These are phyloP conservation scores for Euryodendron excelsum DNA, from an alignment of 148 eudicot species.

Conservation along the genomic window DNA sequence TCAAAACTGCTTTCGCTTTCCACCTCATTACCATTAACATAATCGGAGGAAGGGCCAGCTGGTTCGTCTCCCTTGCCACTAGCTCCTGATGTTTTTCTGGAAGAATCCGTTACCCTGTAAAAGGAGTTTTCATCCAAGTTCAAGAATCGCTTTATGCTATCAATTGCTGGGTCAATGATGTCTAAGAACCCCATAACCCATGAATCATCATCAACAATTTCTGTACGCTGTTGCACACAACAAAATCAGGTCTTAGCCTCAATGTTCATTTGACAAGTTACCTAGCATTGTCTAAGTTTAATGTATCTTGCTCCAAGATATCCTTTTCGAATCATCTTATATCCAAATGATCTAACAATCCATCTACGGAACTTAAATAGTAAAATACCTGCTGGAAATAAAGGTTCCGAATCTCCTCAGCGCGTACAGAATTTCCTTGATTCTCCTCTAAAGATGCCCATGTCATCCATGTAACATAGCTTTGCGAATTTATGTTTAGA, in stretches of 20 bases:
- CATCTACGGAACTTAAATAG: not conserved
- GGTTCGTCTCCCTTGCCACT: conserved; percentile 20
- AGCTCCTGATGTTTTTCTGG: conserved; percentile 18
- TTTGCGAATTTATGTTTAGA: conserved; percentile 83
- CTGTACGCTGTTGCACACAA: conserved; percentile 73
- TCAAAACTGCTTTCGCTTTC: conserved; percentile 53
- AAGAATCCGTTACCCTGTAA: conserved; percentile 27
- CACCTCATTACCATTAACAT: conserved; percentile 3
- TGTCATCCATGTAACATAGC: conserved; percentile 97
- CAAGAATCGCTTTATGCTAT: conserved; percentile 68
- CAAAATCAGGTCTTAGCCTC: not conserved
- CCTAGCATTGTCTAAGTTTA: too few species aligned
- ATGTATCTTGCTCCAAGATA: too few species aligned
- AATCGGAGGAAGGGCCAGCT: conserved; percentile 3
- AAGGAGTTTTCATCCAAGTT: conserved; percentile 51
- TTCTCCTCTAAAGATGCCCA: conserved; percentile 96
- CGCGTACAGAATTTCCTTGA: conserved; percentile 81
- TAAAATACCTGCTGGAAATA: conserved; percentile 93
- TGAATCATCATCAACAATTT: conserved; percentile 83
- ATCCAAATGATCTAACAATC: not conserved
- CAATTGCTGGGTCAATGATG: conserved; percentile 90
- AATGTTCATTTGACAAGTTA: not conserved
- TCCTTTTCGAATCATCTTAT: not conserved
- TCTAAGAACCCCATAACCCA: conserved; percentile 89
- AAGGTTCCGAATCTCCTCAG: conserved; percentile 92